Conservation (phyloP, 202 grass and related monocot genomes). For the Brachypodium distachyon region DNA sequence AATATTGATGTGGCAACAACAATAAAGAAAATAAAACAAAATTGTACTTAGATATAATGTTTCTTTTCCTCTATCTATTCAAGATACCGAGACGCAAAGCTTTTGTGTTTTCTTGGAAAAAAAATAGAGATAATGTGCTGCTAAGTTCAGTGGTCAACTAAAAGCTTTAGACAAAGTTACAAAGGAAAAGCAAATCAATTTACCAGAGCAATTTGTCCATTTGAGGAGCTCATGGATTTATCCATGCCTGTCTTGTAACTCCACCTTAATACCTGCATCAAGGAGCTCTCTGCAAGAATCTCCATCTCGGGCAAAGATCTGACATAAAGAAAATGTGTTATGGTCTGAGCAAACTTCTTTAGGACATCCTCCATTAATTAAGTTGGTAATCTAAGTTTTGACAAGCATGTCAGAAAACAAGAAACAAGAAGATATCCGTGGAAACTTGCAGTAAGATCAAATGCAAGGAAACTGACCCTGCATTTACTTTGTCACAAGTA, state of each 20-base stretch:
- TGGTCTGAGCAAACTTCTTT: slow-evolving; percentile 12
- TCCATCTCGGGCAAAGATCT: slow-evolving; percentile 65
- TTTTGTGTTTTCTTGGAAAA: too few relatives aligned
- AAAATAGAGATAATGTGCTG: slow-evolving; percentile 6
- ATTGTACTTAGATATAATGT: background rate
- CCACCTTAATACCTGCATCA: slow-evolving; percentile 93
- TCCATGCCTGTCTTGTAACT: slow-evolving; percentile 98
- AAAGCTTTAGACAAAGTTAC: slow-evolving; percentile 13
- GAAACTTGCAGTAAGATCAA: slow-evolving; percentile 12
- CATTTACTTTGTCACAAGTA: background rate
- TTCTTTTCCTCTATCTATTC: too few relatives aligned
- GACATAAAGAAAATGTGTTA: slow-evolving; percentile 27
- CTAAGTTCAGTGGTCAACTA: slow-evolving; percentile 17
- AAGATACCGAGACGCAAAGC: too few relatives aligned
- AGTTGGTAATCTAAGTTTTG: background rate
- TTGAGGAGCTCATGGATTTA: slow-evolving; percentile 72
- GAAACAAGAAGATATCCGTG: background rate
- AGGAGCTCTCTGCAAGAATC: slow-evolving; percentile 55
- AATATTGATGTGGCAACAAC: background rate
- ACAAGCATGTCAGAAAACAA: background rate
- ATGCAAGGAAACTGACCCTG: background rate
- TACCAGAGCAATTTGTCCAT: slow-evolving; percentile 83
- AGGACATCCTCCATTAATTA: background rate
- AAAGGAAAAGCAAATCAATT: slow-evolving; percentile 3
- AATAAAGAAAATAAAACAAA: slow-evolving; percentile 2